A percentile compares a stretch with the other conserved stretches of the same genome.
phyloP scores from a whole-genome alignment of 1,284 basidiomycete genomes.

The Sporisorium exsertum region DNA sequence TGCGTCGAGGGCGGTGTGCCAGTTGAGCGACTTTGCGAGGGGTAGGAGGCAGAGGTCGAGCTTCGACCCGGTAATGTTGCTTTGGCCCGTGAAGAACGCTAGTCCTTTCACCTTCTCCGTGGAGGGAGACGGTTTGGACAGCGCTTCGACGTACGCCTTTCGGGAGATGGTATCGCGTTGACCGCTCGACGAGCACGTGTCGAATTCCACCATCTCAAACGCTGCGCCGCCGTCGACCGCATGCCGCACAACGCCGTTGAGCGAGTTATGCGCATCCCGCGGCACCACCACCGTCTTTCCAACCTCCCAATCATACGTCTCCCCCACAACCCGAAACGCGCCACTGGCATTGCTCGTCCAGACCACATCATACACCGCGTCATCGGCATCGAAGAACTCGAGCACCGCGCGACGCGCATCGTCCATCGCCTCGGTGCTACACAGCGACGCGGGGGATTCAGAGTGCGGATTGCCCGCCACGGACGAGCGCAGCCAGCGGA shows the following conservation, averaged over 20 bases:
- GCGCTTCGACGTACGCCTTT: neutral
- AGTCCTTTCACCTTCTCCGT: constrained; percentile 12
- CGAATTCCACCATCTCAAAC: constrained; percentile 32
- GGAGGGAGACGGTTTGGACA: neutral
- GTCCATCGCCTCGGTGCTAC: neutral
- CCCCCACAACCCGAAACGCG: constrained; percentile 24
- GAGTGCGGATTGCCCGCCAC: constrained; percentile 40
- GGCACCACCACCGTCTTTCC: constrained; percentile 18
- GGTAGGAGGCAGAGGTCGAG: constrained; percentile 12
- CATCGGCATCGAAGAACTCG: constrained; percentile 31
- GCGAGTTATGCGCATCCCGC: constrained; percentile 36
- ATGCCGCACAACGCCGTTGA: constrained; percentile 21
- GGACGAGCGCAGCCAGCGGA: neutral
- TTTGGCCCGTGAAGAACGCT: constrained; percentile 36
- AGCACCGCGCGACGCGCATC: constrained; percentile 16
- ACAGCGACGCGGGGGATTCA: constrained; percentile 17
- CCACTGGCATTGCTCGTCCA: constrained; percentile 35
- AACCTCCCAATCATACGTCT: constrained; percentile 22
- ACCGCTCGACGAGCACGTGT: too few relatives aligned
- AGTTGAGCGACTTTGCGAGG: neutral
- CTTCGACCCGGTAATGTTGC: constrained; percentile 35
- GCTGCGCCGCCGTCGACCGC: neutral
- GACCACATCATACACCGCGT: constrained; percentile 27
- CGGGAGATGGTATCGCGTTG: constrained; percentile 11
- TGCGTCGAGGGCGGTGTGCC: constrained; percentile 34